A percentile compares a stretch with the other conserved stretches of the same genome.
Evolutionary conservation across 805 yeast species (phyloP).

Genomic region (Pichia ethanolica): DNA sequence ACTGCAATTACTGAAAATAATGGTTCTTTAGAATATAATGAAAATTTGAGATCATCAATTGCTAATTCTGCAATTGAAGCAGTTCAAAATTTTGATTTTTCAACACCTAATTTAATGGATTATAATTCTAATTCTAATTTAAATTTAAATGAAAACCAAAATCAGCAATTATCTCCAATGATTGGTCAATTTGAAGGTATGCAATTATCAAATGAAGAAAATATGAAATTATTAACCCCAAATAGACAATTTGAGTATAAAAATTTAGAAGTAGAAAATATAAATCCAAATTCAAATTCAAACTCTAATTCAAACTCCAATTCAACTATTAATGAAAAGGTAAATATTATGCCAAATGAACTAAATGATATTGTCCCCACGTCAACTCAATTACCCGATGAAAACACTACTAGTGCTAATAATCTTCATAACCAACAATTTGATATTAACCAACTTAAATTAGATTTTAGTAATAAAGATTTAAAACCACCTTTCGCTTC

Average conservation of each 20-base stretch:
- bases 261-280: neutral
- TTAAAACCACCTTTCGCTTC: constrained; percentile 1
- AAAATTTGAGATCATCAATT: neutral
- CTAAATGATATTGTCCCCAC: neutral
- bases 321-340: neutral
- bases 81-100: constrained; percentile 1
- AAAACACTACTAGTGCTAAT: neutral
- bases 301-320: neutral
- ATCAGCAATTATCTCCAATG: constrained; percentile 7
- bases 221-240: constrained; percentile 8
- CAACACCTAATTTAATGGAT: constrained; percentile 1
- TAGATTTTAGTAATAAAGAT: constrained; percentile 1
- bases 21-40: too few species aligned
- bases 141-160: neutral
- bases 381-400: neutral
- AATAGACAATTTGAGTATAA: constrained; percentile 4
- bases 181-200: constrained; percentile 13
- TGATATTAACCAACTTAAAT: constrained; percentile 4
- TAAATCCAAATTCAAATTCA: neutral
- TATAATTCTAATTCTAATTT: neutral
- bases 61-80: neutral
- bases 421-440: neutral
- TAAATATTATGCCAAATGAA: too few species aligned
- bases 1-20: neutral
- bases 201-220: constrained; percentile 4